Evolutionary conservation across 2,329 filamentous ascomycete species (phyloP), one percentile per base, ranked within the genome.

Genomic region (Sporothrix brasiliensis): DNA sequence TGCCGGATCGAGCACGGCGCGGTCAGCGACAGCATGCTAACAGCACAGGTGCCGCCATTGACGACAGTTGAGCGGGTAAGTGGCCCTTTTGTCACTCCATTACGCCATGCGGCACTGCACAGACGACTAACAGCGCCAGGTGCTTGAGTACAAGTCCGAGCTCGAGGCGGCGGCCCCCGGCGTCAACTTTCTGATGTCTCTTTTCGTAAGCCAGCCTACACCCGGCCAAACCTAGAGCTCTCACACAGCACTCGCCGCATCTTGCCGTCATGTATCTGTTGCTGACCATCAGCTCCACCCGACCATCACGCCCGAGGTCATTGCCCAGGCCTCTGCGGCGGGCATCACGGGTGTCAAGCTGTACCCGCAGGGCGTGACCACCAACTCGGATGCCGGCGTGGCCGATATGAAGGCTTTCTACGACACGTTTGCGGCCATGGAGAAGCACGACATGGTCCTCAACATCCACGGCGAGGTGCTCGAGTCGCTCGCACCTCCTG

Each of bases 381-480:
- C 88, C 63, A 90, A 90, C 79, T 89, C 87, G 27, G 84, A 86
- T 63, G 87, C 86, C 34, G 92, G 92, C 14, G 91, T 94, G 30
- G 82, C 91, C 19, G 86, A 88, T 70, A 88, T 92, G 76, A 87
- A 89, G 72, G 81, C 84, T 44, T 94, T 92, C 81, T 91, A 91
- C 77, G 87, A 88, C 7, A 91, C 94, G 16, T 97, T 98, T 77
- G 87, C 85, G n/a, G 91, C 92, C 74, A 97, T 98, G 94, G 91
- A 97, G 78, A 82, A 89, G 72, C 88, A 93, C 74, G 89, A 90
- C 74, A 84, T 97, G 78, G 77, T 80, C 21, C 77, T 80, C 54
- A 97, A 97, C 81, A 83, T 98, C n/a, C 94, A 98, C 79, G 94
- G 94, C 74, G 94, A 97, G 81, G 88, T 90, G n/a, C 52, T 74